Conservation (phyloP, 208 protist genomes). For the Vickermania ingenoplastis region DNA sequence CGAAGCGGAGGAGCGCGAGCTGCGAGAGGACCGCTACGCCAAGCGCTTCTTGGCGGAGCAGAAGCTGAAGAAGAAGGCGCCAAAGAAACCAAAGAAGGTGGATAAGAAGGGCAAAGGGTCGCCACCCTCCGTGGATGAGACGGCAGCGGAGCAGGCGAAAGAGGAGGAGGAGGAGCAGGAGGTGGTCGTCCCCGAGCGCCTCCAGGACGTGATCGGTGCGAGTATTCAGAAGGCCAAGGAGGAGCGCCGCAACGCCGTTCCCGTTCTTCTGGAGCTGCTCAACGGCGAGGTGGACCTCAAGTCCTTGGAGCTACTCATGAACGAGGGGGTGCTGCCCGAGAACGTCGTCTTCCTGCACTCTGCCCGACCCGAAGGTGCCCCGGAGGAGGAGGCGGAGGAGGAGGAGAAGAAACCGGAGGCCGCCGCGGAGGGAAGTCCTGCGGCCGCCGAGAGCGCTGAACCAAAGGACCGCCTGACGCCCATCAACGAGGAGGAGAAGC, state of each 20-base stretch:
- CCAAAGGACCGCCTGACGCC: neutral
- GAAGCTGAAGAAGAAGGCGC: constrained; percentile 29
- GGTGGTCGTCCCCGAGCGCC: constrained; percentile 20
- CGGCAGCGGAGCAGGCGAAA: constrained; percentile 8
- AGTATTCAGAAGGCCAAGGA: constrained; percentile 20
- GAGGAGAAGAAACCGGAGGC: neutral
- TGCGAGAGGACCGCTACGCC: constrained; percentile 48
- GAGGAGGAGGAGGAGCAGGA: constrained; percentile 18
- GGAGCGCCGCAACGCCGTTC: constrained; percentile 15
- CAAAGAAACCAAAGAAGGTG: constrained; percentile 22
- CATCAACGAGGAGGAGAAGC: neutral
- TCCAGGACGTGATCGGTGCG: constrained; percentile 12
- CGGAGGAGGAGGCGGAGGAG: constrained; percentile 16
- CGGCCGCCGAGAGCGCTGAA: neutral
- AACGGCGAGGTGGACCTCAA: constrained; percentile 3
- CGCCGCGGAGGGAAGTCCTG: neutral
- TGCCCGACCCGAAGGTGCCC: constrained; percentile 4
- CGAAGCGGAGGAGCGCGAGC: constrained; percentile 33
- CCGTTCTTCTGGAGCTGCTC: constrained; percentile 38
- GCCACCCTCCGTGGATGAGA: constrained; percentile 2
- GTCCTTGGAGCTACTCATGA: constrained; percentile 21
- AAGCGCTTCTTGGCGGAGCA: constrained; percentile 27
- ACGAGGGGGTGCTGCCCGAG: constrained; percentile 31
- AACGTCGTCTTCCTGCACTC: constrained; percentile 44
- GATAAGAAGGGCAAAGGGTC: constrained; percentile 16